Evolutionary conservation across 164 flowering plant genomes (phyloP), one percentile per base, ranked within the genome.

Genomic region (Nymphaea colorata): DNA sequence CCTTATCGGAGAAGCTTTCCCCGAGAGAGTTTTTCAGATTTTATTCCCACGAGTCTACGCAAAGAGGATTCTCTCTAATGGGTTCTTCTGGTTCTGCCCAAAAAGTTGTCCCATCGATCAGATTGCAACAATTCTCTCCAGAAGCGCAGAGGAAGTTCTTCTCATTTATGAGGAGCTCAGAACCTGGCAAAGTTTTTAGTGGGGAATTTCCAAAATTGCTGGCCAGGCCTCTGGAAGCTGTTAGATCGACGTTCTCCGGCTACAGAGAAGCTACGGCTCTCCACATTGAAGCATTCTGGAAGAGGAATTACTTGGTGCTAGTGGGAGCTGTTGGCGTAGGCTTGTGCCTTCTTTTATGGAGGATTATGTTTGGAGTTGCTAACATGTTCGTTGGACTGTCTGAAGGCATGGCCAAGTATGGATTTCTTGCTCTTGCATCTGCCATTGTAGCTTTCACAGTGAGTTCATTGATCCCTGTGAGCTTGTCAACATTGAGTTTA

Each of bases 401-500:
- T 0, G 98, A 94, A 74, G 99, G 99, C 74, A 83, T 91, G 95
- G 97, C 99, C 12, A 91, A 91, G 84, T 94, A 87, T 73, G 99
- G 96, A 4, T 91, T 91, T 70, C 93, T 94, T 55, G 96, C 96
- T 67, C 84, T 91, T 42, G 93, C 99, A 5, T 65, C 87, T 12
- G 86, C 99, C 42, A 84, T 91, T 14, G 98, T 94, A 14, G 85
- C 94, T 17, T 91, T 94, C 62, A 41, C 86, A 68, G 98, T 90
- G 78, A 93, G 96, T 83, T 59, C 36, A 25, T 57, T 66, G 63
- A 61, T 17, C 42, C 64, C n/a, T 17, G 64, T 17, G 8, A 55
- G 2, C 16, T 55, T 55, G 10, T 25, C 36, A 25, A 25, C 36
- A 25, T 25, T 25, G 36, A 25, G 36, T 25, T 25, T 25, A 25